These are phyloP conservation scores for Tylopilus sp. DNA, from an alignment of 1,284 basidiomycete species.

Conservation along the genomic window DNA sequence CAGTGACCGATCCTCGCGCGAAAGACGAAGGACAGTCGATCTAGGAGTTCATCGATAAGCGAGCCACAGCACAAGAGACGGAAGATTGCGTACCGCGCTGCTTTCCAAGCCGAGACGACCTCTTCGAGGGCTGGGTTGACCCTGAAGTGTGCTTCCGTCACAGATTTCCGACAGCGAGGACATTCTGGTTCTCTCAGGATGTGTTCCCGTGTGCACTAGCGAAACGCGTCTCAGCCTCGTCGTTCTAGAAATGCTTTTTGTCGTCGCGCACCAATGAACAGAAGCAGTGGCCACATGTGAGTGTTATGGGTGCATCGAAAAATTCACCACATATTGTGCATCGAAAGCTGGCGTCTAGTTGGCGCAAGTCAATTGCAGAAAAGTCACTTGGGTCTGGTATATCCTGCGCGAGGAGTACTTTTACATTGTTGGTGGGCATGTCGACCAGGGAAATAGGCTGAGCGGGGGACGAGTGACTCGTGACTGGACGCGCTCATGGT, in stretches of 20 bases:
- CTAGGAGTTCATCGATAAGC: slow-evolving; percentile 26
- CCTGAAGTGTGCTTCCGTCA: slow-evolving; percentile 55
- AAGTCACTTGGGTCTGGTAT: slow-evolving; percentile 70
- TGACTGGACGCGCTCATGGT: slow-evolving; percentile 29
- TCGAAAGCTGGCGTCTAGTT: slow-evolving; percentile 58
- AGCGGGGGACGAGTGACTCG: too few relatives aligned
- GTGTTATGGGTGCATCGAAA: slow-evolving; percentile 63
- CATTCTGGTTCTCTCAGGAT: slow-evolving; percentile 56
- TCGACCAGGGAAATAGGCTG: not conserved
- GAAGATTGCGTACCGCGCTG: slow-evolving; percentile 47
- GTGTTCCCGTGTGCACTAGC: slow-evolving; percentile 60
- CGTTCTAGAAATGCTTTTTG: not conserved
- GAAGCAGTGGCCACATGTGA: slow-evolving; percentile 70
- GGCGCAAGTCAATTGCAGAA: slow-evolving; percentile 50
- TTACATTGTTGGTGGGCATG: slow-evolving; percentile 31
- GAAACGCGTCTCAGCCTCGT: slow-evolving; percentile 1
- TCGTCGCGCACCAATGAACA: slow-evolving; percentile 59
- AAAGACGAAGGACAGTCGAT: slow-evolving; percentile 39
- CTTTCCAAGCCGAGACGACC: slow-evolving; percentile 56
- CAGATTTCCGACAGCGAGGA: slow-evolving; percentile 55
- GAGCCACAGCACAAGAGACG: not conserved
- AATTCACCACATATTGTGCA: slow-evolving; percentile 70
- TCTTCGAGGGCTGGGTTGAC: slow-evolving; percentile 58
- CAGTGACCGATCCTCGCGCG: slow-evolving; percentile 27
- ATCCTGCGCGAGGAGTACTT: slow-evolving; percentile 32